Percentiles rank a stretch among this genome's conserved stretches.
phyloP scores from a whole-genome alignment of 108 stramenopile species.

The Phaeodactylum tricornutum region DNA sequence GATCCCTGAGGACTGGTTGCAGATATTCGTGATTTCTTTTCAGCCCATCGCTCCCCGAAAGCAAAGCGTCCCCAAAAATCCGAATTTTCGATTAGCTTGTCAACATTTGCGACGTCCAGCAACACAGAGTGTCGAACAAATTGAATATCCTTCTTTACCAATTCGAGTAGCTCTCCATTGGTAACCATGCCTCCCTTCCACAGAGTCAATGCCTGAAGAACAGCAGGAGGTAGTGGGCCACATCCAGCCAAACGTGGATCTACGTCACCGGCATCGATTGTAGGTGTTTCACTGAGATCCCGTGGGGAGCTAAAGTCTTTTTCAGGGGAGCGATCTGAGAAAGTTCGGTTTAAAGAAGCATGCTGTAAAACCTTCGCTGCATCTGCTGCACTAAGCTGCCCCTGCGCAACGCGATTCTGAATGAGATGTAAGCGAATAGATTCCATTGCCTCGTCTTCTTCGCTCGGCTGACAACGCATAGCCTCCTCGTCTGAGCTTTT shows the following conservation, averaged over 20 bases:
- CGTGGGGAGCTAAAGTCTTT: background rate
- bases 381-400: slow-evolving; percentile 44
- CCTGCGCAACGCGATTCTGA: slow-evolving; percentile 71
- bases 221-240: slow-evolving; percentile 66
- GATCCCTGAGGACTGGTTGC: slow-evolving; percentile 65
- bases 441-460: slow-evolving; percentile 81
- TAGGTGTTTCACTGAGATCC: slow-evolving; percentile 7
- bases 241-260: slow-evolving; percentile 74
- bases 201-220: slow-evolving; percentile 70
- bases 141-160: slow-evolving; percentile 79
- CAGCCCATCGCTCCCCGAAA: slow-evolving; percentile 94
- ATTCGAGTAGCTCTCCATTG: slow-evolving; percentile 73
- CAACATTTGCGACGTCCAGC: slow-evolving; percentile 38
- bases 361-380: slow-evolving; percentile 30
- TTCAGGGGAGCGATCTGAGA: background rate
- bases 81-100: slow-evolving; percentile 71
- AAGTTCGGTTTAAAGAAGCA: slow-evolving; percentile 2
- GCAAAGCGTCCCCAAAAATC: slow-evolving; percentile 87
- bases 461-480: slow-evolving; percentile 9
- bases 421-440: slow-evolving; percentile 69
- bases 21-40: slow-evolving; percentile 81
- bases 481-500: slow-evolving; percentile 15
- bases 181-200: slow-evolving; percentile 75
- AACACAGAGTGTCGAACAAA: slow-evolving; percentile 41
- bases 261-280: slow-evolving; percentile 77